A percentile compares a stretch with the other conserved stretches of the same genome.
These are phyloP conservation scores for Suillus cothurnatus DNA, from an alignment of 768 basidiomycete genomes.

Conservation along the genomic window DNA sequence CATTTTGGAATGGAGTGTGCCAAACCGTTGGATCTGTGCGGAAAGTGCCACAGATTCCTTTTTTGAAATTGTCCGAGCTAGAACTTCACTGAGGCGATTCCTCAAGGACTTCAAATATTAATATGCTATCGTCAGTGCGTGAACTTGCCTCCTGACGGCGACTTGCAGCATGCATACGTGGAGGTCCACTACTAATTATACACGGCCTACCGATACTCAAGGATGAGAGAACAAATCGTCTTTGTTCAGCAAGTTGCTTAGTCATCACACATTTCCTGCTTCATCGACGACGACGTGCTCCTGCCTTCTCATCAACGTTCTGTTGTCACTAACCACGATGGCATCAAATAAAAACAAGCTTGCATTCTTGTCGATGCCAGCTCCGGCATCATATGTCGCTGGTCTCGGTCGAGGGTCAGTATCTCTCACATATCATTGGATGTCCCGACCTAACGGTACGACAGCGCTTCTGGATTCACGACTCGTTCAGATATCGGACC, in stretches of 20 bases:
- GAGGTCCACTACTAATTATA: not conserved
- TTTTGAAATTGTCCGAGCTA: too few relatives aligned
- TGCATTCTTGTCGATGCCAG: constrained; percentile 89
- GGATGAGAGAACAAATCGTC: too few relatives aligned
- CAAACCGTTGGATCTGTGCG: not conserved
- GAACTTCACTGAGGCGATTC: not conserved
- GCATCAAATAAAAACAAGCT: constrained; percentile 71
- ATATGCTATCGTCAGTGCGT: not conserved
- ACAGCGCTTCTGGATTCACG: constrained; percentile 93
- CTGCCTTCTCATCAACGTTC: not conserved
- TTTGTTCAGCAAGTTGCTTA: not conserved
- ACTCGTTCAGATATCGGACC: constrained; percentile 99
- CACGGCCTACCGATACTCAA: not conserved
- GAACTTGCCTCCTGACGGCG: not conserved
- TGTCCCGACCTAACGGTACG: constrained; percentile 11
- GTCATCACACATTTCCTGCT: constrained; percentile 2
- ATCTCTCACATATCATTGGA: not conserved
- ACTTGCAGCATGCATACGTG: not conserved
- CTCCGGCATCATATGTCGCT: constrained; percentile 96
- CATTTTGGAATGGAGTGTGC: not conserved
- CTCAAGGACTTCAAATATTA: not conserved
- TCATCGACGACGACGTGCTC: not conserved
- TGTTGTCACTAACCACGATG: constrained; percentile 31
- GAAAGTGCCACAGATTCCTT: not conserved
- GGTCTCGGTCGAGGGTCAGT: constrained; percentile 96